phyloP scores from a whole-genome alignment of 768 basidiomycete species.

The Leccinum olivaceopallidum region DNA sequence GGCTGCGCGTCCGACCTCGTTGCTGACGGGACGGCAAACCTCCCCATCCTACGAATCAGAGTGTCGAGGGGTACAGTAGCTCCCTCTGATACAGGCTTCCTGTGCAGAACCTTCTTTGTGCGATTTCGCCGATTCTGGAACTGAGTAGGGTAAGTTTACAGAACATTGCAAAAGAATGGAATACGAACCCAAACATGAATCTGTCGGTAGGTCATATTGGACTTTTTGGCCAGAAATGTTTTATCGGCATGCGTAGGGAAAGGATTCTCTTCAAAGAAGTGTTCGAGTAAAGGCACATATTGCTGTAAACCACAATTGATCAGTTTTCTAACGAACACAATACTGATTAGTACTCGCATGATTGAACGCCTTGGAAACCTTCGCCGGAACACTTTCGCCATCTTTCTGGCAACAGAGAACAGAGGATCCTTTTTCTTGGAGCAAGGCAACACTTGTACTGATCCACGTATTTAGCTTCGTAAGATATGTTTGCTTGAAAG shows the following conservation, averaged over 20 bases:
- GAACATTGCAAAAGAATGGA: too few relatives aligned
- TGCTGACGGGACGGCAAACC: conserved; percentile 23
- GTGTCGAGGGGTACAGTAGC: not conserved
- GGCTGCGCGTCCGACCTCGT: conserved; percentile 6
- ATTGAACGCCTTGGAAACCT: not conserved
- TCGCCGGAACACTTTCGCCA: not conserved
- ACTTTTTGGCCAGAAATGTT: conserved; percentile 4
- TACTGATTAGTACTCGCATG: not conserved
- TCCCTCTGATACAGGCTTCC: not conserved
- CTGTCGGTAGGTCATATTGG: conserved; percentile 1
- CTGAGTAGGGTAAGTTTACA: not conserved
- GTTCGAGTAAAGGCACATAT: conserved; percentile 2
- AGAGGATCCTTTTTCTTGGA: conserved; percentile 1
- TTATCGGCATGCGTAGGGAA: conserved; percentile 4
- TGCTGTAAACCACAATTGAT: not conserved
- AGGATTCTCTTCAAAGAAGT: conserved; percentile 4
- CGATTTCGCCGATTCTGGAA: conserved; percentile 9
- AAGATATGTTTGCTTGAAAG: conserved; percentile 7
- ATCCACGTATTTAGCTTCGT: not conserved
- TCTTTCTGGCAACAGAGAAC: not conserved
- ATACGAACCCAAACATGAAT: conserved; percentile 4
- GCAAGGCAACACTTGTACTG: not conserved
- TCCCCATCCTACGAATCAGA: conserved; percentile 26
- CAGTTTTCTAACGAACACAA: not conserved
- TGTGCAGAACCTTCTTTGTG: not conserved